phyloP scores from a whole-genome alignment of 805 yeast genomes.

The Wickerhamiella brachini region DNA sequence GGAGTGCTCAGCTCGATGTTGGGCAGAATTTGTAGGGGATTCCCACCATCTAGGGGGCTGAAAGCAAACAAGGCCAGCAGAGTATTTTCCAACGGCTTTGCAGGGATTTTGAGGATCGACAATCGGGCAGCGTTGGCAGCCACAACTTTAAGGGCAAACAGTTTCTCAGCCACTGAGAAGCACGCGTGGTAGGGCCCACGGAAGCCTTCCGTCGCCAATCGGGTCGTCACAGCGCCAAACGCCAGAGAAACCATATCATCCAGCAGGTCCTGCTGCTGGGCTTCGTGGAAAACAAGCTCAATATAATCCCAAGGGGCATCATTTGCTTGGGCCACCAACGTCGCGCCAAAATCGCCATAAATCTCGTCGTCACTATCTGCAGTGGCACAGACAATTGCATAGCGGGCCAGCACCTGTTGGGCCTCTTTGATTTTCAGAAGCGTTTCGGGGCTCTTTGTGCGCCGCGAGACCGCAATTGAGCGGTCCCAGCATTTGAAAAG shows the following conservation, averaged over 20 bases:
- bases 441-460: not conserved
- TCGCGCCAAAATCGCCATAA: conserved; percentile 4
- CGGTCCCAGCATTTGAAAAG: conserved; percentile 8
- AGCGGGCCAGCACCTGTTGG: conserved; percentile 5
- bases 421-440: conserved; percentile 2
- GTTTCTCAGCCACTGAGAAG: conserved; percentile 38
- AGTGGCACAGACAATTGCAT: conserved; percentile 14
- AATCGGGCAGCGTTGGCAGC: conserved; percentile 50
- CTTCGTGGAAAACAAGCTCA: not conserved
- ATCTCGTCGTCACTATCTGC: conserved; percentile 12
- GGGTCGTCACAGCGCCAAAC: not conserved
- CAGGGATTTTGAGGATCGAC: conserved; percentile 29
- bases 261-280: not conserved
- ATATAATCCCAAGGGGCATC: not conserved
- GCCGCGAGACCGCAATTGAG: conserved; percentile 3
- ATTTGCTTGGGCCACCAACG: not conserved
- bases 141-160: conserved; percentile 46
- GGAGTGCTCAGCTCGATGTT: conserved; percentile 15
- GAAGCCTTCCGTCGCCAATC: not conserved
- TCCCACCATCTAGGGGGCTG: conserved; percentile 50
- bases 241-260: not conserved
- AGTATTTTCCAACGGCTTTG: conserved; percentile 42
- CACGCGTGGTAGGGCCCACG: conserved; percentile 29
- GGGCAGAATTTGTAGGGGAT: conserved; percentile 36
- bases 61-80: conserved; percentile 65